phyloP scores from a whole-genome alignment of 2,329 filamentous ascomycete genomes.

The Botryotinia calthae region DNA sequence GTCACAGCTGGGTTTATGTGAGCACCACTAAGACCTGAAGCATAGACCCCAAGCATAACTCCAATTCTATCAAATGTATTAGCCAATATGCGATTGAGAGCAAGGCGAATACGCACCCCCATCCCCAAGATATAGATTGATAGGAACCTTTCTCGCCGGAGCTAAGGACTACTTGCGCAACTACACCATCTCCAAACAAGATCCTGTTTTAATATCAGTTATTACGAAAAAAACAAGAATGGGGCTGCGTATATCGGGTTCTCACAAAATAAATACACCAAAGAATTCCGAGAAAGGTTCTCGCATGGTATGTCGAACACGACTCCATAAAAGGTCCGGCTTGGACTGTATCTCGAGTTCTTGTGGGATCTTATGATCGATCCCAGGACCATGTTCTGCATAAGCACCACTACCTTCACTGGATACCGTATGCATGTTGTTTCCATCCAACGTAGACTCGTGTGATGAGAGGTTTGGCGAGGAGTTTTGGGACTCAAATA shows the following conservation, averaged over 20 bases:
- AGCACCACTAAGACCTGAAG: constrained; percentile 60
- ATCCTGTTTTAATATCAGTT: background rate
- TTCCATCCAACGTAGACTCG: background rate
- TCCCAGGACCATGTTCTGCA: constrained; percentile 38
- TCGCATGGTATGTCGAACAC: constrained; percentile 26
- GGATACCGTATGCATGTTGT: background rate
- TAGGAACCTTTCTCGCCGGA: constrained; percentile 30
- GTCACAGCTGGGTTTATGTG: constrained; percentile 72
- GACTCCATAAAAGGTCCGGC: constrained; percentile 32
- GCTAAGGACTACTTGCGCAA: constrained; percentile 63
- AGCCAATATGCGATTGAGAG: background rate
- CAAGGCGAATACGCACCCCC: constrained; percentile 28
- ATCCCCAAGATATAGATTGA: constrained; percentile 37
- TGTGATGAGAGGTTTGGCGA: constrained; percentile 12
- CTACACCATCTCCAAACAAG: constrained; percentile 66
- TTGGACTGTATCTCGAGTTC: constrained; percentile 31
- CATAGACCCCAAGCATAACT: constrained; percentile 70
- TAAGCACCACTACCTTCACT: constrained; percentile 21
- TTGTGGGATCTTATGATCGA: constrained; percentile 39
- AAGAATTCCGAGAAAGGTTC: constrained; percentile 62
- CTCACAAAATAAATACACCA: constrained; percentile 59
- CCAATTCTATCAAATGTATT: constrained; percentile 48
- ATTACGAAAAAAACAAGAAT: background rate
- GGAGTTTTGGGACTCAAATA: background rate
- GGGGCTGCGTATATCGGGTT: background rate